phyloP scores from a whole-genome alignment of 305 asterid genomes.

The Fraxinus sp. region DNA sequence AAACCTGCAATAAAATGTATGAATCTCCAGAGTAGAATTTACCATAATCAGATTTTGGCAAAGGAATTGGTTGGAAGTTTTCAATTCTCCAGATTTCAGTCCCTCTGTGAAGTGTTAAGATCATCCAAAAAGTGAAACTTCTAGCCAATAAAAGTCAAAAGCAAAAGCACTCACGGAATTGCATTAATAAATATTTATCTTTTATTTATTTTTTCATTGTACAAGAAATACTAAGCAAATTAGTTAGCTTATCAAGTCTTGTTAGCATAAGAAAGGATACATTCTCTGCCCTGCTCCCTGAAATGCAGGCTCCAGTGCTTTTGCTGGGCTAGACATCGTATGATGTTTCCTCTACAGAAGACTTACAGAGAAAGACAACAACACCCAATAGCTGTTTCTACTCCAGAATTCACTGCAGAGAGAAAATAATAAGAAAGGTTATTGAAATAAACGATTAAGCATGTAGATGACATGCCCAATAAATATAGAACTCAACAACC shows the following conservation, averaged over 20 bases:
- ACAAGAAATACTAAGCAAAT: not conserved
- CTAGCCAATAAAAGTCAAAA: constrained; percentile 3
- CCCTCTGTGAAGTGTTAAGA: constrained; percentile 57
- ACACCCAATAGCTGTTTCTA: not conserved
- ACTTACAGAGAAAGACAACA: not conserved
- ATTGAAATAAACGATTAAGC: not conserved
- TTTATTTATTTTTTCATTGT: not conserved
- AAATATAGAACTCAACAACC: not conserved
- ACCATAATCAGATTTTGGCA: constrained; percentile 69
- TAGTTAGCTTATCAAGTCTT: constrained; percentile 19
- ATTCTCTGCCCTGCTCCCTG: constrained; percentile 81
- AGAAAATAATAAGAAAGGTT: constrained; percentile 17
- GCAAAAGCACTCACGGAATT: not conserved
- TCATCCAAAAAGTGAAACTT: constrained; percentile 23
- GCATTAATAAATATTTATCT: not conserved
- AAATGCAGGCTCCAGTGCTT: constrained; percentile 76
- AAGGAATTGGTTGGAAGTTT: constrained; percentile 70
- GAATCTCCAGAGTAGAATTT: constrained; percentile 80
- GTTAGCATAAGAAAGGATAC: constrained; percentile 53
- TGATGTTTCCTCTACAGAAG: constrained; percentile 24
- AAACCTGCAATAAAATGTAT: constrained; percentile 46
- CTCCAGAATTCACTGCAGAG: constrained; percentile 25
- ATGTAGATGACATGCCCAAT: not conserved
- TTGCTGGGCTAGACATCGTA: constrained; percentile 65
- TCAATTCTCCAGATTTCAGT: constrained; percentile 82